Percentiles rank a stretch among this genome's conserved stretches.
These are phyloP conservation scores for Hapsidospora chrysogenum DNA, from an alignment of 495 filamentous ascomycete species.

Conservation along the genomic window DNA sequence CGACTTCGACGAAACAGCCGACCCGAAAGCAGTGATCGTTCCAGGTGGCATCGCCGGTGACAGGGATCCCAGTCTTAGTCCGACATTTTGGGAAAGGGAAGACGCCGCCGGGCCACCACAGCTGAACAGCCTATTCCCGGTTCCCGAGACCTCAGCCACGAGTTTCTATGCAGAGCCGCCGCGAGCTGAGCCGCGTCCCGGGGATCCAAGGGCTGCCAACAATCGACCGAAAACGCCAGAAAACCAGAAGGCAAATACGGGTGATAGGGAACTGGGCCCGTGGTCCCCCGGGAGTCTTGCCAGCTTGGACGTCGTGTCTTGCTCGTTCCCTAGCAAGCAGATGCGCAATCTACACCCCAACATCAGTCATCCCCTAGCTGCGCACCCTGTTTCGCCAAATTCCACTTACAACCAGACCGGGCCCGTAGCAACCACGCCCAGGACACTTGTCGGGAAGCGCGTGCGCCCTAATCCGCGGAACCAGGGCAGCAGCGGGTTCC, in stretches of 20 bases:
- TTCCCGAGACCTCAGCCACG: conserved; percentile 8
- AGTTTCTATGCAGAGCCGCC: conserved; percentile 31
- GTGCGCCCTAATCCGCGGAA: conserved; percentile 26
- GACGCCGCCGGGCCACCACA: conserved; percentile 21
- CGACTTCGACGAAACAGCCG: conserved; percentile 37
- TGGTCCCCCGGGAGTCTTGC: conserved; percentile 33
- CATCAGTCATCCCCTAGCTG: conserved; percentile 29
- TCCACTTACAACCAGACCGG: conserved; percentile 24
- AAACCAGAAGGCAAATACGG: conserved; percentile 7
- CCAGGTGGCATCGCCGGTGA: conserved; percentile 54
- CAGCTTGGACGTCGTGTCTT: conserved; percentile 54
- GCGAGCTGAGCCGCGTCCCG: conserved; percentile 26
- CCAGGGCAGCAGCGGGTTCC: conserved; percentile 42
- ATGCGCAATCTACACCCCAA: conserved; percentile 26
- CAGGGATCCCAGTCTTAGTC: conserved; percentile 33
- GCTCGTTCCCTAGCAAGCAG: conserved; percentile 59
- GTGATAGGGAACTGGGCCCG: conserved; percentile 14
- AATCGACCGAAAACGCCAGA: conserved; percentile 26
- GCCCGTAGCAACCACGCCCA: conserved; percentile 32
- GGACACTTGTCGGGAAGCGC: conserved; percentile 33
- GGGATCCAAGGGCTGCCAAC: conserved; percentile 19
- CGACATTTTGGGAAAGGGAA: conserved; percentile 24
- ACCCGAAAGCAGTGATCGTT: conserved; percentile 49
- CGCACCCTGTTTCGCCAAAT: conserved; percentile 46
- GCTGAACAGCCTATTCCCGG: conserved; percentile 18